phyloP scores from a whole-genome alignment of 2,329 filamentous ascomycete species.

The Arthroderma sp. region DNA sequence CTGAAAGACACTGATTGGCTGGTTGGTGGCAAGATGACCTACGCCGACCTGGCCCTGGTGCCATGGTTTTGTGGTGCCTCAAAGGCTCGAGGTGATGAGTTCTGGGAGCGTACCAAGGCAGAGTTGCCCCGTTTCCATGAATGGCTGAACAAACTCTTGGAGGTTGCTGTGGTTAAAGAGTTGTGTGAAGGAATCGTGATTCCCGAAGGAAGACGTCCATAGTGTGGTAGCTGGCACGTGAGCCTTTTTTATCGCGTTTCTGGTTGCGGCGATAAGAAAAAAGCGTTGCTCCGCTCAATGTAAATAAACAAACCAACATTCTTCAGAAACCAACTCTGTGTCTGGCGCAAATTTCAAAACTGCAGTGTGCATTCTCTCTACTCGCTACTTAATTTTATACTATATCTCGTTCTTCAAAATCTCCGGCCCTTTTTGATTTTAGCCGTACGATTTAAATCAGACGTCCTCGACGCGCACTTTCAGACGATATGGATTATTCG shows the following conservation, averaged over 20 bases:
- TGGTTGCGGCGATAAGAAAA: no score
- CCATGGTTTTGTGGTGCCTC: slow-evolving; percentile 3
- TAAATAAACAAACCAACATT: no score
- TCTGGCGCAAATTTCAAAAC: no score
- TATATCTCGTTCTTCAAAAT: no score
- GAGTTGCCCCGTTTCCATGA: slow-evolving; percentile 1
- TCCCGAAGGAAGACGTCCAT: no score
- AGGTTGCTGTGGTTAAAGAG: not conserved
- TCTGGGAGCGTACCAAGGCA: not conserved
- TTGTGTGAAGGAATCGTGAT: not conserved
- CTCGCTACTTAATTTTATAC: no score
- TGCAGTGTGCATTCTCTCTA: no score
- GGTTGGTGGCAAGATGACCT: slow-evolving; percentile 4
- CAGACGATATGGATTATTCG: slow-evolving; percentile 37
- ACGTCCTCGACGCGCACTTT: not conserved
- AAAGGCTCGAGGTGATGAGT: slow-evolving; percentile 1
- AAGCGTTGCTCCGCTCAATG: no score
- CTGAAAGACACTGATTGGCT: slow-evolving; percentile 4
- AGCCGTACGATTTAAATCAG: not conserved
- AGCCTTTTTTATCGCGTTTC: no score
- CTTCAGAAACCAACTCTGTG: no score
- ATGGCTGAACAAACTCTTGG: not conserved
- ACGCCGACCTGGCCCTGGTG: slow-evolving; percentile 1
- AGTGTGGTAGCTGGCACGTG: no score
- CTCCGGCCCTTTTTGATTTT: no score